phyloP scores from a whole-genome alignment of 2,329 filamentous ascomycete species.

The Shiraia sp. region DNA sequence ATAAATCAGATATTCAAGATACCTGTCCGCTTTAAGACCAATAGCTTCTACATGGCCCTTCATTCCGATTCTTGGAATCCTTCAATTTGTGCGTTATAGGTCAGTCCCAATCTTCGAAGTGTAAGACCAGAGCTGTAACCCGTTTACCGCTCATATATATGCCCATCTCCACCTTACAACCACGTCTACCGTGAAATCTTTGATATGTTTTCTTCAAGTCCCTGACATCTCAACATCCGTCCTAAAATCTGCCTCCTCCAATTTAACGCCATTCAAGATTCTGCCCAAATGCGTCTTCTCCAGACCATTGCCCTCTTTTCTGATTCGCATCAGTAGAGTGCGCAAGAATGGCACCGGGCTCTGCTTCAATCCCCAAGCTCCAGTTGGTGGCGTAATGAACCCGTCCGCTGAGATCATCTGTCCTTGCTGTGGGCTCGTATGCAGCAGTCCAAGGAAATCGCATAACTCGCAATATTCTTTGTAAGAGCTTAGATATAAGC shows the following conservation, averaged over 20 bases:
- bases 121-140: no score
- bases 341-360: conserved; percentile 51
- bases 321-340: conserved; percentile 35
- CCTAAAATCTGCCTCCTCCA: conserved; percentile 40
- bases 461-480: conserved; percentile 60
- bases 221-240: background rate
- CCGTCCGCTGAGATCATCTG: conserved; percentile 38
- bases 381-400: conserved; percentile 38
- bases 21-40: no score
- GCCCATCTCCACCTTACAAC: no score
- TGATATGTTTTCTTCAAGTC: no score
- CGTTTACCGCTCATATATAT: no score
- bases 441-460: conserved; percentile 56
- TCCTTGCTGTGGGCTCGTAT: conserved; percentile 17
- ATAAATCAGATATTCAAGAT: no score
- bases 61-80: no score
- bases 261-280: conserved; percentile 40
- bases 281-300: conserved; percentile 52
- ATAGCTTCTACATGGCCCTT: no score
- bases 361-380: conserved; percentile 36
- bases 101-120: no score
- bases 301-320: conserved; percentile 43
- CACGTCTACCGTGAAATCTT: no score
- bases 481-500: conserved; percentile 63
- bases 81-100: no score